These are phyloP conservation scores for Chlamydomonas schloesseri DNA, from an alignment of 139 green algal species.

Conservation along the genomic window DNA sequence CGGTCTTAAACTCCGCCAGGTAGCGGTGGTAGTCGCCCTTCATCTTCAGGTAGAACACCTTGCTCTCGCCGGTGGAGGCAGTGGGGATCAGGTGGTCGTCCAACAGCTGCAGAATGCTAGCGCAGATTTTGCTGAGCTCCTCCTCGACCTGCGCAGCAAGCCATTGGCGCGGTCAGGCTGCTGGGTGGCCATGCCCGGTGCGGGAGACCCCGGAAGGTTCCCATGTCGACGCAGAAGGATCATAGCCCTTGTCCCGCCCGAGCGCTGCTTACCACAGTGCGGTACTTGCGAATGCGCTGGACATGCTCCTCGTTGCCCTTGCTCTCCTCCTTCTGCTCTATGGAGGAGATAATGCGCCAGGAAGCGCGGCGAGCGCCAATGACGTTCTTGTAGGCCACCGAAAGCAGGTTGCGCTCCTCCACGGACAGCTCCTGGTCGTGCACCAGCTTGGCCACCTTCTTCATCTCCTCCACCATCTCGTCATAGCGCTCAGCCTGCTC, in stretches of 20 bases:
- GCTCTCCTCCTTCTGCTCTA: constrained; percentile 99
- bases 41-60: constrained; percentile 96
- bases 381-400: constrained; percentile 99
- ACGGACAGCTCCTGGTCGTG: constrained; percentile 96
- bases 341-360: constrained; percentile 98
- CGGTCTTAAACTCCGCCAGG: constrained; percentile 98
- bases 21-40: constrained; percentile 98
- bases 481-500: constrained; percentile 96
- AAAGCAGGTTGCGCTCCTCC: constrained; percentile 99
- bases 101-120: constrained; percentile 91
- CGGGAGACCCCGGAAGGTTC: background rate
- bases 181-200: no score
- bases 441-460: constrained; percentile 92
- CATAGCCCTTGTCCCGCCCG: constrained; percentile 24
- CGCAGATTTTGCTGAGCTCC: constrained; percentile 91
- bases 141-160: constrained; percentile 78
- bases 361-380: constrained; percentile 83
- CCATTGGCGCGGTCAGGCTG: no score
- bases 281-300: constrained; percentile 94
- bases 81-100: constrained; percentile 96
- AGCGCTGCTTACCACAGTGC: constrained; percentile 75
- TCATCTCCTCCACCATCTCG: constrained; percentile 97
- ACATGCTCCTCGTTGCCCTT: constrained; percentile 98
- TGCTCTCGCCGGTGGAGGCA: constrained; percentile 93
- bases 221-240: background rate